phyloP scores from a whole-genome alignment of 768 basidiomycete genomes.

The Kwoniella bestiolae region DNA sequence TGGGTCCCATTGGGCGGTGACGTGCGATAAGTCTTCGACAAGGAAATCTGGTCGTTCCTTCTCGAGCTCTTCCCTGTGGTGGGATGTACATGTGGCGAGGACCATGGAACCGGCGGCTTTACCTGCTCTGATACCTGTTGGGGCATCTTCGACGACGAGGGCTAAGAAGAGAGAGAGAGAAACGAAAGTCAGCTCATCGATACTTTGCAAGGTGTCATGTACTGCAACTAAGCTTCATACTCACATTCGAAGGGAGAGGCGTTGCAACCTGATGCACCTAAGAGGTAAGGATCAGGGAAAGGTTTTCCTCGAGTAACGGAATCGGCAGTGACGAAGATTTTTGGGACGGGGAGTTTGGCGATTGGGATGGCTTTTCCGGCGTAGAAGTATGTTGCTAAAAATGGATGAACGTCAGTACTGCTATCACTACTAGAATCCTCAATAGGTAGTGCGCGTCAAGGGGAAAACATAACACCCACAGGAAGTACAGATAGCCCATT shows the following conservation, averaged over 20 bases:
- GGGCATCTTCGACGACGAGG: slow-evolving; percentile 80
- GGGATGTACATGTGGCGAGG: slow-evolving; percentile 76
- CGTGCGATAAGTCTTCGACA: slow-evolving; percentile 57
- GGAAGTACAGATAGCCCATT: slow-evolving; percentile 86
- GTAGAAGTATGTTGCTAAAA: slow-evolving; percentile 73
- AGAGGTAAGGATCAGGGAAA: slow-evolving; percentile 81
- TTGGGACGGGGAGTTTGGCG: slow-evolving; percentile 66
- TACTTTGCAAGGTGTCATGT: too few relatives aligned
- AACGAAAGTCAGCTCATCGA: too few relatives aligned
- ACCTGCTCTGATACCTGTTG: slow-evolving; percentile 78
- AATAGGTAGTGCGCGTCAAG: too few relatives aligned
- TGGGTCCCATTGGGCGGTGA: slow-evolving; percentile 52
- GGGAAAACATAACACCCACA: slow-evolving; percentile 64
- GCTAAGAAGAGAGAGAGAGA: slow-evolving; percentile 63
- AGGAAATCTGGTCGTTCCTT: slow-evolving; percentile 58
- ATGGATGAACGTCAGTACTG: background rate
- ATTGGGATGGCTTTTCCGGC: slow-evolving; percentile 71
- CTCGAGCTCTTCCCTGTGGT: slow-evolving; percentile 63
- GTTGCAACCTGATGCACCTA: slow-evolving; percentile 70
- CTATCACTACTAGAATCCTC: background rate
- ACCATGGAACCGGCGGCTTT: slow-evolving; percentile 75
- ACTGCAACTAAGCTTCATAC: too few relatives aligned
- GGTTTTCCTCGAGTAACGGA: slow-evolving; percentile 82
- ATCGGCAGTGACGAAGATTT: slow-evolving; percentile 72
- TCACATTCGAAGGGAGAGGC: slow-evolving; percentile 67